Evolutionary conservation across 2,329 filamentous ascomycete species (phyloP), one percentile per base, ranked within the genome.

Genomic region (Truncatella angustata): DNA sequence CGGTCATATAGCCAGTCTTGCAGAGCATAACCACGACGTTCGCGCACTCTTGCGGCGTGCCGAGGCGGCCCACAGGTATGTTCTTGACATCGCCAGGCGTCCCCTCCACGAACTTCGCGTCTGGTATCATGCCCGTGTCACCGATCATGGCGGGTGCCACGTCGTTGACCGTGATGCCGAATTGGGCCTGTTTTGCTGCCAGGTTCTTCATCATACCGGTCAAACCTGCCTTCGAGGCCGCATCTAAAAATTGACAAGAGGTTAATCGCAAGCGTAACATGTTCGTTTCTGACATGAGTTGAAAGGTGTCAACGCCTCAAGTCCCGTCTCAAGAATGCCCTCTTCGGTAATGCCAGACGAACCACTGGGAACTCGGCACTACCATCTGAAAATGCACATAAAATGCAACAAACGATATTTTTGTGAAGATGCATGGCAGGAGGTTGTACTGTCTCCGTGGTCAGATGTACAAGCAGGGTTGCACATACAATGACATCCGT

Each of bases 121-220:
- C 74, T 2, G 81, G 80, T 37, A 86, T 82, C 81, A 86, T 81
- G 1, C 80, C 80, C 3, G 80, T 84, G 20, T 80, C 78, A 4
- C 82, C 83, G 56, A 87, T 86, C 82, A 87, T 86, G 3, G 84
- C 84, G 0, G 84, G 84, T 3, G 82, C 81, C n/a, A 87, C 81
- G 56, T 86, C 83, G 54, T 87, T 87, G 52, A 86, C 81, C 12
- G 82, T 84, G 58, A 87, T 84, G 28, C 83, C 82, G 58, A 75
- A 76, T 51, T 77, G 73, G 2, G 81, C 84, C 20, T 86, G 74
- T 42, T 81, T 80, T 1, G 73, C 76, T 1, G 83, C 76, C 26
- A 87, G 71, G 56, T 86, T 87, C 62, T 78, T 81, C 79, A 86
- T 85, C 79, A 87, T 81, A 3, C 80, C 80, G 4, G 78, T 81